These are phyloP conservation scores for Cenococcum geophilum DNA, from an alignment of 495 filamentous ascomycete genomes.

Conservation along the genomic window DNA sequence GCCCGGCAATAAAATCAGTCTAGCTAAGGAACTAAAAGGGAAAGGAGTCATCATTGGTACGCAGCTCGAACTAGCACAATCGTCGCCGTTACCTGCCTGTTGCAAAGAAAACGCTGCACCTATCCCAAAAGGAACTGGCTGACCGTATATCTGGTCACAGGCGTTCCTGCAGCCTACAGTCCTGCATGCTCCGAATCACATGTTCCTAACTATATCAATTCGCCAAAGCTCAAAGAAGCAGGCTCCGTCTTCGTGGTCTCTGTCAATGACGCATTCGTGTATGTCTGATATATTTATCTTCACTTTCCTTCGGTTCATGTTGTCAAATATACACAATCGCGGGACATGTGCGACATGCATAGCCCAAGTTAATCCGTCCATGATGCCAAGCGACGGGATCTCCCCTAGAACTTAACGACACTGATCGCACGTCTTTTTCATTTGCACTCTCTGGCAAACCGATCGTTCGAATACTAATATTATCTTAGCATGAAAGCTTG, in stretches of 20 bases:
- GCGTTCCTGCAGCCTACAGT: slow-evolving; percentile 85
- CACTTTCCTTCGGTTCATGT: slow-evolving; percentile 12
- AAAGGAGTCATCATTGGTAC: slow-evolving; percentile 69
- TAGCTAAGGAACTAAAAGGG: slow-evolving; percentile 63
- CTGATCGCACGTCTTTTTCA: background rate
- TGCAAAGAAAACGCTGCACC: background rate
- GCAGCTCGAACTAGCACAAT: background rate
- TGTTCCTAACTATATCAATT: slow-evolving; percentile 75
- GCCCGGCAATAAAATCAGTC: slow-evolving; percentile 78
- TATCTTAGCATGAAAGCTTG: slow-evolving; percentile 74
- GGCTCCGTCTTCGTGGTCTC: slow-evolving; percentile 79
- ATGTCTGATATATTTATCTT: slow-evolving; percentile 36
- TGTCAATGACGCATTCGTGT: slow-evolving; percentile 97
- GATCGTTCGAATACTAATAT: too few relatives aligned
- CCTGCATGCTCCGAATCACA: slow-evolving; percentile 75
- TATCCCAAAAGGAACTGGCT: background rate
- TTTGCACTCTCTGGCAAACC: background rate
- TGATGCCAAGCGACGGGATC: too few relatives aligned
- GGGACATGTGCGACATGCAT: background rate
- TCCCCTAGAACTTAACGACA: background rate
- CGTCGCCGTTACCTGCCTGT: background rate
- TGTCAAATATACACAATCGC: background rate
- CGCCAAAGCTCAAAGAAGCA: slow-evolving; percentile 63
- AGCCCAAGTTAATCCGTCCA: too few relatives aligned
- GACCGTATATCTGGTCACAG: slow-evolving; percentile 6